phyloP scores from a whole-genome alignment of 257 asterid species.

The Jaltomata sinuosa region DNA sequence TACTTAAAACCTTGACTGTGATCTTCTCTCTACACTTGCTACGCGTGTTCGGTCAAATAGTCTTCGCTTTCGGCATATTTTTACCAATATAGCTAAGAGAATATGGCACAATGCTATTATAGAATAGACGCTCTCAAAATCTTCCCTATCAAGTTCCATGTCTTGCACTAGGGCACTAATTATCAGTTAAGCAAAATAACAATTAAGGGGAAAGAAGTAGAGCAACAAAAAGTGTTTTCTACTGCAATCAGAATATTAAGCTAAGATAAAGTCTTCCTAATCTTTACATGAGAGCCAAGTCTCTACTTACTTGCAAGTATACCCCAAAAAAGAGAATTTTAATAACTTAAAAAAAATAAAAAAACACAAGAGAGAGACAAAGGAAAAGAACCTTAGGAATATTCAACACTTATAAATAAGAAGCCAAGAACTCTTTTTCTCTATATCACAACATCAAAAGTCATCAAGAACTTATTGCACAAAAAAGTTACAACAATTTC shows the following conservation, averaged over 20 bases:
- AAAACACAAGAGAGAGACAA: neutral
- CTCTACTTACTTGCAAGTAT: constrained; percentile 23
- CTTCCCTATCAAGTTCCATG: neutral
- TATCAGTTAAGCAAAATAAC: neutral
- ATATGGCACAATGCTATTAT: no score
- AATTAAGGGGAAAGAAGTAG: neutral
- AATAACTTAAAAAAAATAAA: neutral
- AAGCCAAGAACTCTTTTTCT: neutral
- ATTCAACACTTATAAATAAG: constrained; percentile 4
- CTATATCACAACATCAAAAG: neutral
- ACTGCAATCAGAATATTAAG: constrained; percentile 26
- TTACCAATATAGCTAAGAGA: no score
- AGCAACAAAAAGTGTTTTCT: constrained; percentile 26
- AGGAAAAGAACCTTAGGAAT: neutral
- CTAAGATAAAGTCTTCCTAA: constrained; percentile 9
- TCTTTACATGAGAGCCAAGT: constrained; percentile 27
- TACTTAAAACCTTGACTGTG: no score
- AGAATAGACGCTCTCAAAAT: neutral
- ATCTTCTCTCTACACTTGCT: no score
- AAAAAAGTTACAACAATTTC: neutral
- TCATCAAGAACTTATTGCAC: neutral
- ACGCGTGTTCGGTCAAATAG: no score
- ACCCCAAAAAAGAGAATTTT: neutral
- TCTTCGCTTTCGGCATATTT: no score
- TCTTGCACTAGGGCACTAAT: neutral